phyloP scores from a whole-genome alignment of 1,139 yeast species.

The Suhomyces coccinellae region DNA sequence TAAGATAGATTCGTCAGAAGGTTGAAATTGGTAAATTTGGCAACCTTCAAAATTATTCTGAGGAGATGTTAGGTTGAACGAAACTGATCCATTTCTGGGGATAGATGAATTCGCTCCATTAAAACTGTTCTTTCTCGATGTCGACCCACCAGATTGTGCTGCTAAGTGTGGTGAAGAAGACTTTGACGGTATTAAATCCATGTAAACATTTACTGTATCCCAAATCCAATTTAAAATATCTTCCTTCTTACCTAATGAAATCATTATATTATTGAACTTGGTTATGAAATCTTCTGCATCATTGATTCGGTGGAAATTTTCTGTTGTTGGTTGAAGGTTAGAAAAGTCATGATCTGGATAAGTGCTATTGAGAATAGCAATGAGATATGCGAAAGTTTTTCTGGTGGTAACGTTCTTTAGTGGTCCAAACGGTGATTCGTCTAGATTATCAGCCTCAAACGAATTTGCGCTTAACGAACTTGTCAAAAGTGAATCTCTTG shows the following conservation, averaged over 20 bases:
- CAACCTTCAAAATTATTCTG: constrained; percentile 49
- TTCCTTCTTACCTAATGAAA: constrained; percentile 69
- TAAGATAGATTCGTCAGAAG: constrained; percentile 75
- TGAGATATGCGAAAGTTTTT: constrained; percentile 84
- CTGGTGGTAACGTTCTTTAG: constrained; percentile 79
- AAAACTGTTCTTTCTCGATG: constrained; percentile 31
- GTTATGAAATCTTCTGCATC: constrained; percentile 59
- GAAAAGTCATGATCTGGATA: constrained; percentile 97
- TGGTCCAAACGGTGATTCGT: constrained; percentile 91
- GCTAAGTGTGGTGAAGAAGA: constrained; percentile 22
- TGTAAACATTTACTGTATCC: constrained; percentile 84
- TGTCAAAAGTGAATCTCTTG: constrained; percentile 16
- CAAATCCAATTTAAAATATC: constrained; percentile 67
- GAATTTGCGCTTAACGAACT: constrained; percentile 26
- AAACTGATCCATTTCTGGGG: constrained; percentile 11
- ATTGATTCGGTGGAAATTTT: constrained; percentile 49
- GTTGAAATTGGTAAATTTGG: constrained; percentile 74
- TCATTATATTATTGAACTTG: constrained; percentile 75
- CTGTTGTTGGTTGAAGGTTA: constrained; percentile 82
- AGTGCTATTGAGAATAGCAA: constrained; percentile 86
- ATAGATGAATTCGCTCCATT: constrained; percentile 11
- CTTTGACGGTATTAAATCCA: constrained; percentile 57
- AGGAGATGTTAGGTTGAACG: constrained; percentile 5
- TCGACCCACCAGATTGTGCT: constrained; percentile 17
- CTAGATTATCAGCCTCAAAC: constrained; percentile 26